Percentiles rank a stretch among this genome's conserved stretches.
phyloP scores from a whole-genome alignment of 2,329 filamentous ascomycete species.

The Coniochaeta ligniaria region DNA sequence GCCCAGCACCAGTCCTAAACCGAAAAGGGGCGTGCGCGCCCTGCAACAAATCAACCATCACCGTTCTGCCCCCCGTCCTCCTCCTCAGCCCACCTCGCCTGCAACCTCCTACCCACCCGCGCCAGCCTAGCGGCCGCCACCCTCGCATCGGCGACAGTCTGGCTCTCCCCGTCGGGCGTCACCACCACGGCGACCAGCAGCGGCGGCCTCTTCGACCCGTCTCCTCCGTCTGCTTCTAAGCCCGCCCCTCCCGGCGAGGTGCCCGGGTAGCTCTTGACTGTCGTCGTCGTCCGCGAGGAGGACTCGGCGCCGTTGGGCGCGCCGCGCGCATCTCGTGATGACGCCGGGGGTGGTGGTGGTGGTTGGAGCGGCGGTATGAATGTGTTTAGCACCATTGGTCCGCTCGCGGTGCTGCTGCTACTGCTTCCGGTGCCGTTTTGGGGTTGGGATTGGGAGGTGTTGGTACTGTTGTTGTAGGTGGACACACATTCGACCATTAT shows the following conservation, averaged over 20 bases:
- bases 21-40: no score
- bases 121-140: conserved; percentile 46
- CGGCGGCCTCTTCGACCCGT: conserved; percentile 30
- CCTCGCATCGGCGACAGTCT: conserved; percentile 35
- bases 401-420: not conserved
- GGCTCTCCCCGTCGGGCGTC: conserved; percentile 37
- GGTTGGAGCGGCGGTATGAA: not conserved
- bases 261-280: not conserved
- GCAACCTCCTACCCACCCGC: conserved; percentile 45
- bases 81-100: conserved; percentile 41
- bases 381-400: conserved; percentile 5
- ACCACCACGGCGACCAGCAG: conserved; percentile 49
- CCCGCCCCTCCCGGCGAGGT: not conserved
- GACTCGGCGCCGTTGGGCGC: not conserved
- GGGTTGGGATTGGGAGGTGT: no score
- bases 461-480: conserved; percentile 4
- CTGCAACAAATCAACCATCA: not conserved
- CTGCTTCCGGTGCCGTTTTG: not conserved
- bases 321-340: not conserved
- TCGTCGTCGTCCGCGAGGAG: not conserved
- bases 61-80: conserved; percentile 5
- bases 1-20: no score
- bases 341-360: not conserved
- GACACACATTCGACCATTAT: conserved; percentile 49
- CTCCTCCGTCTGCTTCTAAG: not conserved